Percentiles rank a stretch among this genome's conserved stretches.
Conservation (phyloP, 2,329 filamentous ascomycete genomes). For the Ploettnerulaceae sp. region DNA sequence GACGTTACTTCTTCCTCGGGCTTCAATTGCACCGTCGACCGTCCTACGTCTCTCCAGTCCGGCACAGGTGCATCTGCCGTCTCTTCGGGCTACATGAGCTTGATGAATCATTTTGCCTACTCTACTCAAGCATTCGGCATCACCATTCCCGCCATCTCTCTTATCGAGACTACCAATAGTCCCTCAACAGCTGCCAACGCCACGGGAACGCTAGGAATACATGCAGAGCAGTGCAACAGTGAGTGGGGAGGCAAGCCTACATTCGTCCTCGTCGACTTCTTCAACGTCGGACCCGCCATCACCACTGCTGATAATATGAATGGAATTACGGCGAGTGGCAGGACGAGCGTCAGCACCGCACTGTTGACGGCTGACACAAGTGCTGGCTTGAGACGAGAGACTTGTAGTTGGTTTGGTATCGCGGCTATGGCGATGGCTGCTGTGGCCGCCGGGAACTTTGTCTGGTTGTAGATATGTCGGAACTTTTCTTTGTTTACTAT, state of each 20-base stretch:
- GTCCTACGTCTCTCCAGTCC: conserved; percentile 50
- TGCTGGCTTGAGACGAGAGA: conserved; percentile 3
- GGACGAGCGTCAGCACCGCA: conserved; percentile 24
- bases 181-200: conserved; percentile 48
- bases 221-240: conserved; percentile 48
- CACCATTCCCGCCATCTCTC: conserved; percentile 54
- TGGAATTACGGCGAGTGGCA: conserved; percentile 37
- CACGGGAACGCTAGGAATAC: conserved; percentile 49
- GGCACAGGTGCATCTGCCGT: conserved; percentile 46
- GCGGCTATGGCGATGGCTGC: conserved; percentile 17
- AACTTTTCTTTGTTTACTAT: conserved; percentile 1
- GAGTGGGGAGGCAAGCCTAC: conserved; percentile 62
- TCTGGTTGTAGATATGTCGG: conserved; percentile 24
- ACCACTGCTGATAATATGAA: conserved; percentile 66
- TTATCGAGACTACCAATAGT: conserved; percentile 64
- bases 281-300: conserved; percentile 66
- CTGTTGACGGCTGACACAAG: conserved; percentile 20
- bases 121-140: conserved; percentile 48
- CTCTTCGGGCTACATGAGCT: conserved; percentile 55
- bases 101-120: conserved; percentile 81
- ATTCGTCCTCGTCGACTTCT: conserved; percentile 78
- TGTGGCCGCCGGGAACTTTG: conserved; percentile 23
- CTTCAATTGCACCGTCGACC: conserved; percentile 69
- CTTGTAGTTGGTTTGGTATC: conserved; percentile 4
- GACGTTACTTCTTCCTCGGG: conserved; percentile 56